These are phyloP conservation scores for Talaromyces amestolkiae DNA, from an alignment of 2,329 filamentous ascomycete genomes.

Conservation along the genomic window DNA sequence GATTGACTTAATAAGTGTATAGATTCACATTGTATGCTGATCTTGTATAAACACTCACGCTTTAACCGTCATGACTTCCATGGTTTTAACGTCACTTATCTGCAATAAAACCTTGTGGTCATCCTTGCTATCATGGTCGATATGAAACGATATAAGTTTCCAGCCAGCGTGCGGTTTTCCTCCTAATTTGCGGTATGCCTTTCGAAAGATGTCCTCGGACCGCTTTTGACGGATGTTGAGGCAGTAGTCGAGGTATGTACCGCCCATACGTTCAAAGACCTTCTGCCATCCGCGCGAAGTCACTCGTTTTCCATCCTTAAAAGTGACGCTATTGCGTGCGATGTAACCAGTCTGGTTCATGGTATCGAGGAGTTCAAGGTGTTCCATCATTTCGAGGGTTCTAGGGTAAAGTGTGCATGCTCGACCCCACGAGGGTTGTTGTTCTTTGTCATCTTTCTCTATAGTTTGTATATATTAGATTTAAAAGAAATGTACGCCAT, in stretches of 20 bases:
- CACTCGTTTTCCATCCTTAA: background rate
- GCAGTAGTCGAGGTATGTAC: background rate
- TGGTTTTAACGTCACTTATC: background rate
- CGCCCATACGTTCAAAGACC: background rate
- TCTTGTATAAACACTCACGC: background rate
- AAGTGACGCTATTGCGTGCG: background rate
- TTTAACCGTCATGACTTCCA: background rate
- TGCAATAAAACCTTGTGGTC: background rate
- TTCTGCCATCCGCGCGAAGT: background rate
- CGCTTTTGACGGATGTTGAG: background rate
- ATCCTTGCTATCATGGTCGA: background rate
- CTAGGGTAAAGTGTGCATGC: background rate
- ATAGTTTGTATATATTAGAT: background rate
- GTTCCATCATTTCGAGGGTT: background rate
- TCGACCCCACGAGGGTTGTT: background rate
- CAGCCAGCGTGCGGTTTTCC: background rate
- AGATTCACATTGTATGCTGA: background rate
- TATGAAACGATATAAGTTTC: background rate
- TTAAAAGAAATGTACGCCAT: background rate
- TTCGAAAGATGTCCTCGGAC: background rate
- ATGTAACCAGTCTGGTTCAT: background rate
- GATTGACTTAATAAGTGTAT: too few species aligned
- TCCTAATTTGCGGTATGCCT: background rate
- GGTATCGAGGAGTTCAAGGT: background rate
- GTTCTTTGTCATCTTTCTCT: background rate